These are phyloP conservation scores for Fusarium sp. DNA, from an alignment of 2,329 filamentous ascomycete genomes.

Conservation along the genomic window DNA sequence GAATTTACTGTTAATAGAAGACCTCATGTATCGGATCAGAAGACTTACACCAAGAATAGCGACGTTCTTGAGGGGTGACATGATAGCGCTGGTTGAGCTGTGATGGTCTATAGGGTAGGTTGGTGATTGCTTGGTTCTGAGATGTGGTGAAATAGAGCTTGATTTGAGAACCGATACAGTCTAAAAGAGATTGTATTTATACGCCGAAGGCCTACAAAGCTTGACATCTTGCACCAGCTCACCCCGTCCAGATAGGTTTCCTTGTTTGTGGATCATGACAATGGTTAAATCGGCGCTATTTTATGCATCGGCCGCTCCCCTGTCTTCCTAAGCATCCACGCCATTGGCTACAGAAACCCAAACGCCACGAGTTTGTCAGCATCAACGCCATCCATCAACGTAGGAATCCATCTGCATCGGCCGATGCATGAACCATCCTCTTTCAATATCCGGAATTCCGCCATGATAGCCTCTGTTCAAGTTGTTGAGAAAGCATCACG, in stretches of 20 bases:
- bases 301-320: constrained; percentile 1
- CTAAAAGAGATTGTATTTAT: neutral
- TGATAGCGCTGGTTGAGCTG: neutral
- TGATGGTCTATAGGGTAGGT: neutral
- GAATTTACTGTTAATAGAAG: neutral
- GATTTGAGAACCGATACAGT: too few relatives aligned
- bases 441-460: neutral
- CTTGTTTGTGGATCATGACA: neutral
- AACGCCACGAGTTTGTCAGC: neutral
- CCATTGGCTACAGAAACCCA: neutral
- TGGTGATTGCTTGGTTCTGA: neutral
- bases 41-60: neutral
- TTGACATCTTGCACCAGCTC: neutral
- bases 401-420: neutral
- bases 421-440: neutral
- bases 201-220: neutral
- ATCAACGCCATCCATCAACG: neutral
- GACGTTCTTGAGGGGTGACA: neutral
- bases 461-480: neutral
- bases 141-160: neutral
- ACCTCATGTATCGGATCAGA: neutral
- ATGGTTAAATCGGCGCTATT: neutral
- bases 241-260: neutral
- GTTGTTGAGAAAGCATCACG: neutral
- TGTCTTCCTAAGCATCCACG: neutral